Base-by-base conservation (phyloP, 1,284 basidiomycete genomes). In the Ustilago bromivora region DNA sequence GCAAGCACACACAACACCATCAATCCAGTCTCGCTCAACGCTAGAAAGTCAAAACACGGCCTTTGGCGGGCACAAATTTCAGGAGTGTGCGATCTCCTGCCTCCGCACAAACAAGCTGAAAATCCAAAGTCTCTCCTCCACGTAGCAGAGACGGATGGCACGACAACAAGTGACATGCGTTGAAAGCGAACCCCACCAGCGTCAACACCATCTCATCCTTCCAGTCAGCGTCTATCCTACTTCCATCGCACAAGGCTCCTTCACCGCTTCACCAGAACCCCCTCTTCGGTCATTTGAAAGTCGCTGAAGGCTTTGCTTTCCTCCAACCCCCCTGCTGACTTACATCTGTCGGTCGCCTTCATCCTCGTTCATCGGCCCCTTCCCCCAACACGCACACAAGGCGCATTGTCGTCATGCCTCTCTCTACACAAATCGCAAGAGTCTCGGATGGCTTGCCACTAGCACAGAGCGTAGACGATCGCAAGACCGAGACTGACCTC, bases 401-500 rank as follows among this genome's bases (percentile, higher is more conserved):
- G 23, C 23, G 23, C 23, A 28, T 28, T 13, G 13, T 57, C 40
- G 51, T 2, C 15, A 86, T 86, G 84, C 83, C 85, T 34, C 82
- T 81, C 49, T 84, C 81, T 11, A 85, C 84, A 56, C 84, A 84
- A 47, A 78, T 86, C 17, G 81, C 78, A n/a, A 75, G 84, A 38
- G 77, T 84, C 34, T 84, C 75, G 10, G 77, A 82, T 59, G 74
- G 80, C 64, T 71, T 85, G 66, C 78, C 84, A 19, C 61, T 79
- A 68, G 84, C 84, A 7, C 84, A 86, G 71, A 84, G 82, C 55
- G 84, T 86, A 11, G 84, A 85, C 56, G 84, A 86, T 49, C 78
- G 76, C 65, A 84, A 97, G 94, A 96, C 93, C 76, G 96, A 98
- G 87, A 92, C 93, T 84, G 90, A 92, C 67, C 89, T 99, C 56